These are phyloP conservation scores for Skeletonema tropicum DNA, from an alignment of 108 stramenopile genomes.

Conservation along the genomic window DNA sequence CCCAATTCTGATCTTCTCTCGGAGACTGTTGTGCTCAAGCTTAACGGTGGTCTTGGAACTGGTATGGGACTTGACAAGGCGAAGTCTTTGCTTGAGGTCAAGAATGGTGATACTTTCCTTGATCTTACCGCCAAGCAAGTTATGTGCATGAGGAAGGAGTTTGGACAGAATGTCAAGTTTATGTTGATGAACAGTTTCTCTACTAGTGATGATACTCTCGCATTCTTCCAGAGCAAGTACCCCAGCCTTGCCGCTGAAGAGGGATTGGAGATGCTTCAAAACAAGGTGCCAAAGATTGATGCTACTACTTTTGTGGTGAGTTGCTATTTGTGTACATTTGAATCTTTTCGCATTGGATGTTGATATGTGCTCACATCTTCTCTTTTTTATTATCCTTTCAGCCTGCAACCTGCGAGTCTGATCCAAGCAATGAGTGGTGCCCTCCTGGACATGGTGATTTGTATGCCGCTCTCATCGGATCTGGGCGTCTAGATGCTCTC, in stretches of 20 bases:
- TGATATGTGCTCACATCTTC: neutral
- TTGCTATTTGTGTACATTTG: slow-evolving; percentile 5
- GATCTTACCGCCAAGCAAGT: slow-evolving; percentile 99
- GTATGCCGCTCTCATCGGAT: slow-evolving; percentile 97
- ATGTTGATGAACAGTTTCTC: slow-evolving; percentile 99
- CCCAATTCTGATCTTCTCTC: slow-evolving; percentile 82
- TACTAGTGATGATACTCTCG: slow-evolving; percentile 94
- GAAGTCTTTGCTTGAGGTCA: slow-evolving; percentile 96
- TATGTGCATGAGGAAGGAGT: slow-evolving; percentile 90
- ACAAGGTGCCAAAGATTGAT: slow-evolving; percentile 98
- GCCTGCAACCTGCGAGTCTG: slow-evolving; percentile 81
- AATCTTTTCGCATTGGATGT: neutral
- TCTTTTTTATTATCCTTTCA: slow-evolving; percentile 20
- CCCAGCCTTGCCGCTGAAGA: slow-evolving; percentile 90
- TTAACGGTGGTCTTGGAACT: slow-evolving; percentile 99
- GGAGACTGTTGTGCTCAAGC: slow-evolving; percentile 96
- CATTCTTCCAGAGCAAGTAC: slow-evolving; percentile 87
- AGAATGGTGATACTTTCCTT: slow-evolving; percentile 97
- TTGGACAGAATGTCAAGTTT: slow-evolving; percentile 93
- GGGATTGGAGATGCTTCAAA: slow-evolving; percentile 98
- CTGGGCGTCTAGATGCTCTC: slow-evolving; percentile 92
- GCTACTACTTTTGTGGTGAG: slow-evolving; percentile 84
- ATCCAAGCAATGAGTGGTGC: slow-evolving; percentile 97
- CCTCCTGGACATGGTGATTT: slow-evolving; percentile 99
- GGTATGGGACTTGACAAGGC: slow-evolving; percentile 99